A percentile compares a stretch with the other conserved stretches of the same genome.
Conservation (phyloP, 2,329 filamentous ascomycete genomes). For the Herpotrichia juniperi region DNA sequence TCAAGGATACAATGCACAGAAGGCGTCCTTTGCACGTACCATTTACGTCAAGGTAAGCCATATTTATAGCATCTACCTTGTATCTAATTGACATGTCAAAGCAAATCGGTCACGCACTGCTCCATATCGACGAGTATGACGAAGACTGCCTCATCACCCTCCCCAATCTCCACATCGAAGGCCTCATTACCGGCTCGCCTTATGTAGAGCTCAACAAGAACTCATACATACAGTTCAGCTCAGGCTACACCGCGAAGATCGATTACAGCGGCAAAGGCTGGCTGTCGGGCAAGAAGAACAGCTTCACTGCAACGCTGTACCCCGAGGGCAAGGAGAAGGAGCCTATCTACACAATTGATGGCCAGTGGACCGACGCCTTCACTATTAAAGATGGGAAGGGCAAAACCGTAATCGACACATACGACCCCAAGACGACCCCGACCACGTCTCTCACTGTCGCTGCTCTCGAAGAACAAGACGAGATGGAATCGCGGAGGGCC, state of each 20-base stretch:
- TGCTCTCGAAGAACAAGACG: slow-evolving; percentile 78
- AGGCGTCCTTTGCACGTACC: slow-evolving; percentile 90
- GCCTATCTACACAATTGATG: slow-evolving; percentile 78
- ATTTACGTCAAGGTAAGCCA: slow-evolving; percentile 78
- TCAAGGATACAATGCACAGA: slow-evolving; percentile 92
- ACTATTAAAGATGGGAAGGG: slow-evolving; percentile 72
- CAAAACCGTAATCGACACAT: slow-evolving; percentile 51
- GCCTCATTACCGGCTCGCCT: slow-evolving; percentile 82
- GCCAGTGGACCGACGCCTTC: slow-evolving; percentile 89
- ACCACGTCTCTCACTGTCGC: slow-evolving; percentile 73
- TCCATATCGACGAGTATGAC: slow-evolving; percentile 70
- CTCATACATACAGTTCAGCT: slow-evolving; percentile 84
- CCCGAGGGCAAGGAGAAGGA: slow-evolving; percentile 73
- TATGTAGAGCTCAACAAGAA: slow-evolving; percentile 89
- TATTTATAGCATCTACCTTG: neutral
- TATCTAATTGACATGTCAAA: slow-evolving; percentile 7
- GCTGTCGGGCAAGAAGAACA: slow-evolving; percentile 96
- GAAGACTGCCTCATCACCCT: slow-evolving; percentile 91
- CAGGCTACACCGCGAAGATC: slow-evolving; percentile 85
- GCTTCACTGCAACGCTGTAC: slow-evolving; percentile 77
- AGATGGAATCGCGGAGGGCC: slow-evolving; percentile 84
- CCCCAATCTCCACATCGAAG: slow-evolving; percentile 90
- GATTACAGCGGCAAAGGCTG: slow-evolving; percentile 94
- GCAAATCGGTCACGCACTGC: slow-evolving; percentile 87
- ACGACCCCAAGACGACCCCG: slow-evolving; percentile 54